A percentile compares a stretch with the other conserved stretches of the same genome.
These are phyloP conservation scores for Russula compacta DNA, from an alignment of 768 basidiomycete species.

Conservation along the genomic window DNA sequence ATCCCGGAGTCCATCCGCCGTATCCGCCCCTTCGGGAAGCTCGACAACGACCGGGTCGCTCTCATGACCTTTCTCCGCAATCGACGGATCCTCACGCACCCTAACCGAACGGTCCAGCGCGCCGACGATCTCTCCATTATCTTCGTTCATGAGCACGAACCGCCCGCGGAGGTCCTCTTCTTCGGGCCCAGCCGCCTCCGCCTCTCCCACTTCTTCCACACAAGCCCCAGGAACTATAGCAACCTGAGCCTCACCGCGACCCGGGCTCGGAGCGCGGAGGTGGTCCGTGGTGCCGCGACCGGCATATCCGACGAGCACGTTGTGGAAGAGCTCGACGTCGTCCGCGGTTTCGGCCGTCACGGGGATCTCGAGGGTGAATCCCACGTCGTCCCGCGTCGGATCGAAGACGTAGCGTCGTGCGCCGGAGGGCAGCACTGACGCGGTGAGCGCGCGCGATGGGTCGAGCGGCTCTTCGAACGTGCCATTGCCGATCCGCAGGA, in stretches of 20 bases:
- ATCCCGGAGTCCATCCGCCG: conserved; percentile 2
- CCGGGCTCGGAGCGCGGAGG: not conserved
- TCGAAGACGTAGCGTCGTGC: conserved; percentile 18
- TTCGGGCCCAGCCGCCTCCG: not conserved
- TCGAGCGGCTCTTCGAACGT: conserved; percentile 18
- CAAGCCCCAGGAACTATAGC: not conserved
- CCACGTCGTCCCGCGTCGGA: conserved; percentile 12
- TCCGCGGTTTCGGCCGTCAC: not conserved
- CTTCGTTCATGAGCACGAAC: conserved; percentile 20
- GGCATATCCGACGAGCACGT: conserved; percentile 15
- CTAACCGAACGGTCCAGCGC: conserved; percentile 12
- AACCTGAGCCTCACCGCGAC: not conserved
- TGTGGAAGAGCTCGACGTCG: conserved; percentile 17
- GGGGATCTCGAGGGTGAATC: conserved; percentile 14
- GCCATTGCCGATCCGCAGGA: conserved; percentile 12
- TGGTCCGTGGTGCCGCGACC: not conserved
- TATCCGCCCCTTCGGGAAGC: conserved; percentile 13
- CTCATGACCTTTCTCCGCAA: conserved; percentile 14
- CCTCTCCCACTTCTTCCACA: not conserved
- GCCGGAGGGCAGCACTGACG: conserved; percentile 1
- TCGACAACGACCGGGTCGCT: conserved; percentile 17
- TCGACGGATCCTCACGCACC: conserved; percentile 17
- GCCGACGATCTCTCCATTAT: conserved; percentile 14
- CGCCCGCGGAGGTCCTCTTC: conserved; percentile 19
- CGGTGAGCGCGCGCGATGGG: conserved; percentile 11